Evolutionary conservation across 2,329 filamentous ascomycete species (phyloP), one percentile per base, ranked within the genome.

Genomic region (Stachybotrys elegans): DNA sequence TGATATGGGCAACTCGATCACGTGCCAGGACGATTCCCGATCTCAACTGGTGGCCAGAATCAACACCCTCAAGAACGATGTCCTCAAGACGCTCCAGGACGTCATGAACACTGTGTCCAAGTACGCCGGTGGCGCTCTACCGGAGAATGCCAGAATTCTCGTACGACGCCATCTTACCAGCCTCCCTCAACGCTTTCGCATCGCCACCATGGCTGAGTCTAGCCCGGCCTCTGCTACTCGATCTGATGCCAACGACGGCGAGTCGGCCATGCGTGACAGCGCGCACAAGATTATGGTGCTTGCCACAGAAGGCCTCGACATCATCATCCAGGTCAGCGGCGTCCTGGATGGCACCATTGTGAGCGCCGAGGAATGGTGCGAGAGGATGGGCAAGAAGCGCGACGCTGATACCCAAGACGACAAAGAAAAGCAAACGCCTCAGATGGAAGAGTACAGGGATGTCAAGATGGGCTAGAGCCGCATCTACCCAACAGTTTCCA

Each of bases 341-440:
- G 88, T 96, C 2, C 77, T 97, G 8, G 88, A 94, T 53, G 86
- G 89, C 43, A 97, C 93, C 0, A 86, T 97, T 43, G 79, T 87
- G 44, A 93, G 87, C 55, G 93, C 93, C 1, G 92, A 97, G 65
- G 81, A 84, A 54, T 97, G 93, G 93, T 88, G 92, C 51, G 86
- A 91, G 47, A 75, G 83, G 17, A 72, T 95, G 46, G 88, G 86
- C 23, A 67, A 62, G 53, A 61, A 54, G 50, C 51, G 31, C 50
- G 56, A 38, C 48, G 48, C 42, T 42, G 51, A 22, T 12, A 50
- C 53, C 22, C 51, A 53, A 6, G 58, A 58, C 12, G 55, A 60
- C 2, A 58, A 63, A 31, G 56, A 58, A 41, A 43, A 53, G 1
- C 45, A 57, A 36, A 42, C 60, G 17, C 55, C 57, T 8, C 54